These are phyloP conservation scores for Diaporthe citrichinensis DNA, from an alignment of 2,329 filamentous ascomycete genomes.

Conservation along the genomic window DNA sequence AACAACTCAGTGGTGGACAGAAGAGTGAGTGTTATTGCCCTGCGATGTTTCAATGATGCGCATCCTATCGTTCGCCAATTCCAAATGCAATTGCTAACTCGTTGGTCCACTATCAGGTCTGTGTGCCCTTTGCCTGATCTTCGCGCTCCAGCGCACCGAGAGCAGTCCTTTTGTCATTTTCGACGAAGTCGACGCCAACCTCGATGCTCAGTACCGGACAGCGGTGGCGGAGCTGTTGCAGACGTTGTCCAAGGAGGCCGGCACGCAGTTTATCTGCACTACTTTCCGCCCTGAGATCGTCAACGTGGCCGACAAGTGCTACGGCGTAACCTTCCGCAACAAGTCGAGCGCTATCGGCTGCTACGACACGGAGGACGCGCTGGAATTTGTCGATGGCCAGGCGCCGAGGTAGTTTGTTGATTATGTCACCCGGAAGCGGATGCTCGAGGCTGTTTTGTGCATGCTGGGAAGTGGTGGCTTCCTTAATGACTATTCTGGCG, in stretches of 20 bases:
- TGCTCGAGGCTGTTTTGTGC: background rate
- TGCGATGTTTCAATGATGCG: background rate
- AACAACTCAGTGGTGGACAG: conserved; percentile 96
- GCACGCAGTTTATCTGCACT: conserved; percentile 94
- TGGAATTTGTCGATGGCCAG: conserved; percentile 95
- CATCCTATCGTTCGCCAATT: background rate
- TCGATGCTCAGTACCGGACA: conserved; percentile 97
- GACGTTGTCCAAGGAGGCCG: conserved; percentile 77
- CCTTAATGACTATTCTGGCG: conserved; percentile 11
- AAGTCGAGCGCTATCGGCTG: conserved; percentile 97
- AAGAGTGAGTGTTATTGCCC: conserved; percentile 78
- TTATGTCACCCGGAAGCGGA: too few species aligned
- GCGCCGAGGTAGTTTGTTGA: conserved; percentile 50
- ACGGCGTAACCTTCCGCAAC: conserved; percentile 92
- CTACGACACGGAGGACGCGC: conserved; percentile 86
- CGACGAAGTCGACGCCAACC: conserved; percentile 98
- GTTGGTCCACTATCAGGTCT: conserved; percentile 70
- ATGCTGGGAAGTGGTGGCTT: background rate
- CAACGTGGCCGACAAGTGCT: conserved; percentile 95
- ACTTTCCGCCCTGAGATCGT: conserved; percentile 98
- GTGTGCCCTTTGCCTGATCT: conserved; percentile 96
- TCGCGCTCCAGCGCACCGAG: conserved; percentile 98
- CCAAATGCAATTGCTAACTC: conserved; percentile 14
- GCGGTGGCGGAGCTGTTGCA: conserved; percentile 92
- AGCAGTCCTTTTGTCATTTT: conserved; percentile 99